Conservation (phyloP, 1,139 yeast genomes). For the Magnusiomyces sp. region DNA sequence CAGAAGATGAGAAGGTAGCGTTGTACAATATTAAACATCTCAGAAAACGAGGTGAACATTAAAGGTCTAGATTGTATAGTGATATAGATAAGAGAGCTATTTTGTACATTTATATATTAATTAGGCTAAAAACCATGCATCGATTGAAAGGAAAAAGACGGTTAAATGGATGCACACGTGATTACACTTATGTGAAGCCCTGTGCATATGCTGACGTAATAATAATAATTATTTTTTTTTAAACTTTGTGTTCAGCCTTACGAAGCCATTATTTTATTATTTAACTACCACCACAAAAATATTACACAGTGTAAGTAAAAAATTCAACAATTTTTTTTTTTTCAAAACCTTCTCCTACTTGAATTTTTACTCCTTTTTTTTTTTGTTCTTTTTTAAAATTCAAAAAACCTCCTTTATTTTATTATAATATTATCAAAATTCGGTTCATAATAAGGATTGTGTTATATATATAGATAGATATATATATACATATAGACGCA, state of each 20-base stretch:
- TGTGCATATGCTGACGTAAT: too few species aligned
- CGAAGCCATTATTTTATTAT: background rate
- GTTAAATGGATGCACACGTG: too few species aligned
- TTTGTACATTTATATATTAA: background rate
- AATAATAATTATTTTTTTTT: background rate
- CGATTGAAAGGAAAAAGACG: background rate
- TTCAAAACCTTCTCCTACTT: background rate
- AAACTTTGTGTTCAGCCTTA: background rate
- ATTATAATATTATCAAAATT: background rate
- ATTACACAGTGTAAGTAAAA: background rate
- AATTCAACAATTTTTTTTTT: background rate
- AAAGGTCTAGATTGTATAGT: conserved; percentile 4
- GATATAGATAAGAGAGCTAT: background rate
- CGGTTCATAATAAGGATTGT: background rate
- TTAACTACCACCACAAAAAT: background rate
- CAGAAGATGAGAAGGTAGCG: conserved; percentile 38
- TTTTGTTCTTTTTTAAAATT: background rate
- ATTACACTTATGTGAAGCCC: too few species aligned
- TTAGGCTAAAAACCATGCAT: background rate
- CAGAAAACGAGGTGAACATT: conserved; percentile 80
- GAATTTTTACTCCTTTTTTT: background rate
- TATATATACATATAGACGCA: background rate
- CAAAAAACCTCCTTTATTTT: background rate
- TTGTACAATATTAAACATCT: conserved; percentile 55
- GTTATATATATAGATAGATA: background rate